Evolutionary conservation across 1,139 yeast species (phyloP).

Genomic region (Blastobotrys ciferrii): DNA sequence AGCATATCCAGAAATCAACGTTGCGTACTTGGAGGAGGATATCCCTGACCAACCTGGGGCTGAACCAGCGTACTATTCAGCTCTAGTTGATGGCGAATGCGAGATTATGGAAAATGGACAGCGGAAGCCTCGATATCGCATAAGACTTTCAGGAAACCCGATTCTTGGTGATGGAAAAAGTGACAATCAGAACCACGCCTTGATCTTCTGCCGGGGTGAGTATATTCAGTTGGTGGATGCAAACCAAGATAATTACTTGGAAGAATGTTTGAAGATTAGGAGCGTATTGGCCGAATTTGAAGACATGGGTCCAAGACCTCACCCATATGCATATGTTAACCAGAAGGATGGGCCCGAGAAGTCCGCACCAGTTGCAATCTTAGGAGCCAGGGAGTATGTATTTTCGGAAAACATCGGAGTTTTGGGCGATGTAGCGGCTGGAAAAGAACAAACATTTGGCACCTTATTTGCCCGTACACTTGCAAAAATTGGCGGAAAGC

Average conservation of each 20-base stretch:
- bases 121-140: slow-evolving; percentile 97
- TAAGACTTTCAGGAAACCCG: slow-evolving; percentile 97
- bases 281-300: slow-evolving; percentile 97
- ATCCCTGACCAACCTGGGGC: slow-evolving; percentile 54
- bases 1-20: slow-evolving; percentile 59
- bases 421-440: slow-evolving; percentile 99
- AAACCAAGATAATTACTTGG: slow-evolving; percentile 96
- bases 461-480: slow-evolving; percentile 95
- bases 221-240: slow-evolving; percentile 97
- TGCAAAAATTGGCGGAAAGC: slow-evolving; percentile 98
- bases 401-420: slow-evolving; percentile 99
- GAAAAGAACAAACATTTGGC: slow-evolving; percentile 99
- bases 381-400: slow-evolving; percentile 99
- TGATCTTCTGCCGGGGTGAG: slow-evolving; percentile 98
- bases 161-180: slow-evolving; percentile 99
- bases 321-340: slow-evolving; percentile 24
- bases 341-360: background rate
- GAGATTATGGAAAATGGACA: slow-evolving; percentile 97
- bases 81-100: slow-evolving; percentile 97
- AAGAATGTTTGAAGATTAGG: slow-evolving; percentile 97
- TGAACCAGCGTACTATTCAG: slow-evolving; percentile 95
- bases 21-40: slow-evolving; percentile 59
- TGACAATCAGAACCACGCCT: slow-evolving; percentile 96
- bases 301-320: slow-evolving; percentile 60
- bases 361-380: slow-evolving; percentile 83